Conservation (phyloP, 2,329 filamentous ascomycete species). For the Neoscytalidium dimidiatum region DNA sequence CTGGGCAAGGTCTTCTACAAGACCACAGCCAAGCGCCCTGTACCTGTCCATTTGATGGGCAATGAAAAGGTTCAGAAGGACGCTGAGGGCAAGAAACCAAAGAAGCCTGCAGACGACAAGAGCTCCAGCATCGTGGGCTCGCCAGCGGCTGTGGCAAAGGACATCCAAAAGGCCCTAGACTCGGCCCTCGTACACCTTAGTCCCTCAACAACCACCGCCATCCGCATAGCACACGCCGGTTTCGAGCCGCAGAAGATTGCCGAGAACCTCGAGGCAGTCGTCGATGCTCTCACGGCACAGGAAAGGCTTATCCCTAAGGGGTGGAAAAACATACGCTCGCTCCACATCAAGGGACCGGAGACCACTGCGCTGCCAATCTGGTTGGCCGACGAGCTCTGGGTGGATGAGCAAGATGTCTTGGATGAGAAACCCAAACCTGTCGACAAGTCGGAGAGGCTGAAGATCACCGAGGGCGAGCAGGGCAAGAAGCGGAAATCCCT, state of each 20-base stretch:
- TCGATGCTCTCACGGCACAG: slow-evolving; percentile 54
- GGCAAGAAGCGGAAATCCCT: slow-evolving; percentile 21
- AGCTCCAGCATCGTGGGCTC: slow-evolving; percentile 51
- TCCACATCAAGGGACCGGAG: slow-evolving; percentile 89
- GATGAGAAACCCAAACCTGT: slow-evolving; percentile 45
- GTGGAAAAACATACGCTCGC: slow-evolving; percentile 80
- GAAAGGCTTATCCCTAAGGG: slow-evolving; percentile 81
- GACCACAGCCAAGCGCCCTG: slow-evolving; percentile 76
- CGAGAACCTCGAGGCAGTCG: slow-evolving; percentile 76
- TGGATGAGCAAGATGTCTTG: slow-evolving; percentile 73
- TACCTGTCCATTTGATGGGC: slow-evolving; percentile 75
- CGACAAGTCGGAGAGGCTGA: slow-evolving; percentile 26
- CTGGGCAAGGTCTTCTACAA: slow-evolving; percentile 95
- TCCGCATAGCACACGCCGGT: slow-evolving; percentile 75
- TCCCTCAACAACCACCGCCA: slow-evolving; percentile 75
- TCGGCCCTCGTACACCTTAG: slow-evolving; percentile 80
- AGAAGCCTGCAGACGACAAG: slow-evolving; percentile 33
- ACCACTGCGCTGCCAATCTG: slow-evolving; percentile 92
- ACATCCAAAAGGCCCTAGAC: slow-evolving; percentile 76
- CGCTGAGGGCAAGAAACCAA: slow-evolving; percentile 45
- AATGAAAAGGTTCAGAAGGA: slow-evolving; percentile 64
- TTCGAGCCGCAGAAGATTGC: slow-evolving; percentile 75
- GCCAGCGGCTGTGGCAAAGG: slow-evolving; percentile 70
- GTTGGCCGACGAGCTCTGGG: slow-evolving; percentile 90
- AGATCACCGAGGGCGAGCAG: slow-evolving; percentile 6